Evolutionary conservation across 106 monocot genomes (phyloP).

Genomic region (Allium sativum): DNA sequence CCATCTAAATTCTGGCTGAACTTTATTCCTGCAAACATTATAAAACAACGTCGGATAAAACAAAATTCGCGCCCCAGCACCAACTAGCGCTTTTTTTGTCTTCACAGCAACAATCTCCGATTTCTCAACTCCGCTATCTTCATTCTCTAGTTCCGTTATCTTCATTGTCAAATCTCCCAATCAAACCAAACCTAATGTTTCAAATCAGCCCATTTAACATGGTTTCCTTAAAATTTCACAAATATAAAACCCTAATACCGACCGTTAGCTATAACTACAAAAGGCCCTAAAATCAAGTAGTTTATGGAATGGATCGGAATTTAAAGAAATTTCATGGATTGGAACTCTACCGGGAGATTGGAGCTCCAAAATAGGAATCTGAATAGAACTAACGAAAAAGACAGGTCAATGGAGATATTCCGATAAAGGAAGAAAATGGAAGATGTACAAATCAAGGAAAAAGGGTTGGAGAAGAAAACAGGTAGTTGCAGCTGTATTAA

Average conservation of each 20-base stretch:
- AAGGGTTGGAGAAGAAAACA: no score
- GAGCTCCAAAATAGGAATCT: background rate
- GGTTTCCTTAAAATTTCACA: background rate
- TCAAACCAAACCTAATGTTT: background rate
- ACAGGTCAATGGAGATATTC: constrained; percentile 8
- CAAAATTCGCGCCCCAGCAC: constrained; percentile 59
- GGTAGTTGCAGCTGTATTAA: no score
- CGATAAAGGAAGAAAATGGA: background rate
- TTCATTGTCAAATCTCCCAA: constrained; percentile 16
- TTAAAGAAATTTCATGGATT: background rate
- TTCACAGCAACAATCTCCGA: constrained; percentile 22
- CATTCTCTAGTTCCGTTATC: constrained; percentile 17
- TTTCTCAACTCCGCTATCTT: constrained; percentile 9
- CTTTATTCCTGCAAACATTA: constrained; percentile 71
- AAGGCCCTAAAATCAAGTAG: background rate
- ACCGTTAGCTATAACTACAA: background rate
- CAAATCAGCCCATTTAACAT: background rate
- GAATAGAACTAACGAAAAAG: constrained; percentile 1
- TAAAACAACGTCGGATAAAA: constrained; percentile 87
- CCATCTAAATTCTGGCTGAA: constrained; percentile 82
- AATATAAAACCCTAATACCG: background rate
- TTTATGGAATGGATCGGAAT: constrained; percentile 4
- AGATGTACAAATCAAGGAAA: no score
- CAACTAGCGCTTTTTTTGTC: constrained; percentile 52
- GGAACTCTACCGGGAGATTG: background rate